Conservation (phyloP, 257 asterid species). For the Nicotiana knightiana region DNA sequence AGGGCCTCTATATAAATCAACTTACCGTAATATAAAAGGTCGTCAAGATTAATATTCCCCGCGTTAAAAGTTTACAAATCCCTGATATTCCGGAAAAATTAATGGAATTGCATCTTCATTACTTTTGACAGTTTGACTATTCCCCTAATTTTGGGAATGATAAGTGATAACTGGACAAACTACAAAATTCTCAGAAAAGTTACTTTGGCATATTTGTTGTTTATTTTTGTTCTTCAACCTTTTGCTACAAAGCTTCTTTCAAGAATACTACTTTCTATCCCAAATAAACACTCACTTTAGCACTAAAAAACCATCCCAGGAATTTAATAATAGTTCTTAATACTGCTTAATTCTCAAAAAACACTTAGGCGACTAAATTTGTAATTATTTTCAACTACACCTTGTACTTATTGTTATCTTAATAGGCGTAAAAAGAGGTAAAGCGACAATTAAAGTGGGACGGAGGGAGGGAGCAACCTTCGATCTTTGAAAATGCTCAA, state of each 20-base stretch:
- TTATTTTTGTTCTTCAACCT: not conserved
- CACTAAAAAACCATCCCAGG: too few species aligned
- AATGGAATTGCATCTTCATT: not conserved
- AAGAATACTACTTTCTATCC: not conserved
- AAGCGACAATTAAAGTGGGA: too few species aligned
- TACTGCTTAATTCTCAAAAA: too few species aligned
- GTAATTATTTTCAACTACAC: too few species aligned
- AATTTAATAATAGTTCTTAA: too few species aligned
- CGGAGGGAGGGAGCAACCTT: too few species aligned
- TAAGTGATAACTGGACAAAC: conserved; percentile 20
- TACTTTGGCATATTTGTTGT: not conserved
- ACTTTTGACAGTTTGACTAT: conserved; percentile 1
- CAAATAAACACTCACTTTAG: too few species aligned
- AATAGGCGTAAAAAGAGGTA: too few species aligned
- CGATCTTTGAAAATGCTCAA: not conserved
- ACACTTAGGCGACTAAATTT: too few species aligned
- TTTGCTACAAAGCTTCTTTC: not conserved
- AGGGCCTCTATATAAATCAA: conserved; percentile 12
- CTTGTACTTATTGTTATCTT: too few species aligned
- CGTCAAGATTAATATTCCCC: not conserved
- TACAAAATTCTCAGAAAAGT: conserved; percentile 13
- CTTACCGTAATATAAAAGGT: not conserved
- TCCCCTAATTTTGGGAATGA: conserved; percentile 26
- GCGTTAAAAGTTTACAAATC: not conserved
- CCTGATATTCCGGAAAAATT: conserved; percentile 35